Evolutionary conservation across 768 basidiomycete genomes (phyloP).

Genomic region (Collybiopsis luxurians): DNA sequence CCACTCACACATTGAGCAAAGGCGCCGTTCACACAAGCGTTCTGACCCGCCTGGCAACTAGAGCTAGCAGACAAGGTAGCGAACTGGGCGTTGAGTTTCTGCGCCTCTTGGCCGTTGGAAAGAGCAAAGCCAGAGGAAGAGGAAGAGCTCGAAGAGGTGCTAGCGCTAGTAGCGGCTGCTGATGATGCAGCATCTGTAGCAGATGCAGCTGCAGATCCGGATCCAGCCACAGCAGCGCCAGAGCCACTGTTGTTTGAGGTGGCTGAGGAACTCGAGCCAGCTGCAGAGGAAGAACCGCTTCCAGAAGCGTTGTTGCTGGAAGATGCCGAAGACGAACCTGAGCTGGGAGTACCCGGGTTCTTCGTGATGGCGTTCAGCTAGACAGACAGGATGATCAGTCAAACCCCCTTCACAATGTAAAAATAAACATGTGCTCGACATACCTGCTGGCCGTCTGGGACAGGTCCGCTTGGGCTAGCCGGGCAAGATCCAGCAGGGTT

Average conservation of each 20-base stretch:
- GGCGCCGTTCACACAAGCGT: constrained; percentile 39
- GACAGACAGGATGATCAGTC: no score
- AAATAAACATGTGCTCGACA: no score
- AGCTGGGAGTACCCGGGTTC: constrained; percentile 26
- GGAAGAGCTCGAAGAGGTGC: constrained; percentile 10
- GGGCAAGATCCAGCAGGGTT: constrained; percentile 50
- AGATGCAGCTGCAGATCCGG: not conserved
- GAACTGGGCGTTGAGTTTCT: constrained; percentile 39
- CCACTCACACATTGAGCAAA: constrained; percentile 53
- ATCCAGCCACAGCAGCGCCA: constrained; percentile 1
- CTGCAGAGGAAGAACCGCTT: constrained; percentile 1
- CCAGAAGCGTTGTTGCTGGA: not conserved
- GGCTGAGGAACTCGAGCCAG: constrained; percentile 9
- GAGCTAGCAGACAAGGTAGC: constrained; percentile 32
- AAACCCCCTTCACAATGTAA: no score
- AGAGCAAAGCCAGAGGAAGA: constrained; percentile 21
- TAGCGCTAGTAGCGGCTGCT: not conserved
- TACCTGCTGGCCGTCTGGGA: constrained; percentile 44
- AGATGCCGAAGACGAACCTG: constrained; percentile 9
- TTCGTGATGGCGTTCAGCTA: constrained; percentile 29
- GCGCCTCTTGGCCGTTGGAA: constrained; percentile 36
- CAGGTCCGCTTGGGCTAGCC: constrained; percentile 44
- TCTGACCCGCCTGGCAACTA: constrained; percentile 37
- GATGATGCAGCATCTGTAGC: not conserved
- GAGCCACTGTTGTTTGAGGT: constrained; percentile 7